Percentiles rank a stretch among this genome's conserved stretches.
These are phyloP conservation scores for Acer campestre DNA, from an alignment of 345 rosid genomes.

Conservation along the genomic window DNA sequence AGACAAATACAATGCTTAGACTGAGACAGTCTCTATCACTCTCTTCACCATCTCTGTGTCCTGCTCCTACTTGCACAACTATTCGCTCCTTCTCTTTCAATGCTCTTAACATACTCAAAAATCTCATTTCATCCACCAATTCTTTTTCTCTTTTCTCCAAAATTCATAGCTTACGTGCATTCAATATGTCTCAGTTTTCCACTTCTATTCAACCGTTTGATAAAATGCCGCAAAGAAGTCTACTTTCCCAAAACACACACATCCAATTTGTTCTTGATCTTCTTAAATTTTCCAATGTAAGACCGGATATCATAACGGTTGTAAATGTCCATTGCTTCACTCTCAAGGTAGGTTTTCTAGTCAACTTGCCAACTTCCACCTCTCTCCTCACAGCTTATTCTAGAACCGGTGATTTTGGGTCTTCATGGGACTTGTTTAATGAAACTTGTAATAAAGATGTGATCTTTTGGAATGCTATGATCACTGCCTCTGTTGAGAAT, in stretches of 20 bases:
- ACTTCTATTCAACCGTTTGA: constrained; percentile 39
- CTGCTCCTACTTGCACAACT: background rate
- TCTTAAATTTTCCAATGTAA: constrained; percentile 34
- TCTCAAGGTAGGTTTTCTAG: constrained; percentile 54
- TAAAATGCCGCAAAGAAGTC: constrained; percentile 42
- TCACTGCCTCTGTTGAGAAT: constrained; percentile 51
- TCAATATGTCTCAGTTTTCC: background rate
- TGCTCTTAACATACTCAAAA: background rate
- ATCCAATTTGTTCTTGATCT: constrained; percentile 30
- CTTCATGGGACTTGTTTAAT: constrained; percentile 41
- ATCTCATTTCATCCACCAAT: background rate
- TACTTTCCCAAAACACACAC: constrained; percentile 3
- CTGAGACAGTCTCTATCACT: background rate
- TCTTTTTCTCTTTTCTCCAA: background rate
- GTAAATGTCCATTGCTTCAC: constrained; percentile 51
- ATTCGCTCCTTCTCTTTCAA: constrained; percentile 1
- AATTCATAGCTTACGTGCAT: background rate
- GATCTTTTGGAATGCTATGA: constrained; percentile 63
- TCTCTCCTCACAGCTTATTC: constrained; percentile 55
- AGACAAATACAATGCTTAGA: background rate
- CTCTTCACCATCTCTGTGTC: background rate
- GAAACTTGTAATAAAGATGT: constrained; percentile 48
- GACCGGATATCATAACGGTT: constrained; percentile 22
- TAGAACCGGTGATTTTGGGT: constrained; percentile 34
- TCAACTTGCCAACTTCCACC: constrained; percentile 46